phyloP scores from a whole-genome alignment of 2,329 filamentous ascomycete genomes.

The Ophiostoma sp. region DNA sequence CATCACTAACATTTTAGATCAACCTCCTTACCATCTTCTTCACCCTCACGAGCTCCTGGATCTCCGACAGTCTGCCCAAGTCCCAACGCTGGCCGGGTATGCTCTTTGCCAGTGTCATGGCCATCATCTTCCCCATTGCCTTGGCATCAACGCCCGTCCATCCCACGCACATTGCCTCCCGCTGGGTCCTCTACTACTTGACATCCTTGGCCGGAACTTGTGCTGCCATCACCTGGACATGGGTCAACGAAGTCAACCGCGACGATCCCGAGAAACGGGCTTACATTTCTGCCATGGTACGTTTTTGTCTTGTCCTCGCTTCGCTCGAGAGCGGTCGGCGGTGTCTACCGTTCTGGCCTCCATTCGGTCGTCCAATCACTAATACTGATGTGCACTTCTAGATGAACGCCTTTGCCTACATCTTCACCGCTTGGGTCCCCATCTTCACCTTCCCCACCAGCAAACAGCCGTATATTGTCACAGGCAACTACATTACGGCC shows the following conservation, averaged over 20 bases:
- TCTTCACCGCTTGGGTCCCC: conserved; percentile 36
- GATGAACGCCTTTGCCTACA: conserved; percentile 37
- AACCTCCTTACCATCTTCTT: conserved; percentile 33
- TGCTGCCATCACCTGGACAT: conserved; percentile 35
- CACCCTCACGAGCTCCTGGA: conserved; percentile 33
- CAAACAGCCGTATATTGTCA: conserved; percentile 36
- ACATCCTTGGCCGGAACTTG: conserved; percentile 30
- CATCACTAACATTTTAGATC: conserved; percentile 27
- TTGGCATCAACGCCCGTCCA: conserved; percentile 34
- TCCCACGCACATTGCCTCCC: conserved; percentile 29
- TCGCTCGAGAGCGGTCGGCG: not conserved
- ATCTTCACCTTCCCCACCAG: conserved; percentile 37
- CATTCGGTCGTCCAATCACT: no score
- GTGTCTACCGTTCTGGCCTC: not conserved
- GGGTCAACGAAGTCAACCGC: conserved; percentile 34
- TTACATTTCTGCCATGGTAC: conserved; percentile 33
- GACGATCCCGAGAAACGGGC: conserved; percentile 35
- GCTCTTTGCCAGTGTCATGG: conserved; percentile 32
- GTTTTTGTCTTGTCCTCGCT: not conserved
- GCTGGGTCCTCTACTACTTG: conserved; percentile 34
- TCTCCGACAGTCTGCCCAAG: conserved; percentile 34
- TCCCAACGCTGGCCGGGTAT: conserved; percentile 35
- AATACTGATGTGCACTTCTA: not conserved
- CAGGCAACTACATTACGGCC: conserved; percentile 36
- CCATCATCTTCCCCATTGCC: conserved; percentile 33